phyloP scores from a whole-genome alignment of 2,329 filamentous ascomycete species.

The Neofusicoccum ribis region DNA sequence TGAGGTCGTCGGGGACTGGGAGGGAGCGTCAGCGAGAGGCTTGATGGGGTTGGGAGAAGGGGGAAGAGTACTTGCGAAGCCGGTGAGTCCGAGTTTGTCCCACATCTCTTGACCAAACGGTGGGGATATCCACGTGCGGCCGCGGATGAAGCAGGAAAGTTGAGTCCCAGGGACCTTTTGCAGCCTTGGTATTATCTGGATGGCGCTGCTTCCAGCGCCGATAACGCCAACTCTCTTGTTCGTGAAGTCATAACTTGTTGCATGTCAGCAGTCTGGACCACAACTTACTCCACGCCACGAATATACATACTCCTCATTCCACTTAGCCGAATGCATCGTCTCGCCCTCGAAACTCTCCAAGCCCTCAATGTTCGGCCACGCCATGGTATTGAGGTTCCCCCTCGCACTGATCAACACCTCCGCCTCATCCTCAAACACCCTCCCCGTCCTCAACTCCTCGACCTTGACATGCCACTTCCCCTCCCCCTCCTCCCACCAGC shows the following conservation, averaged over 20 bases:
- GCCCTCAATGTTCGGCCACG: slow-evolving; percentile 37
- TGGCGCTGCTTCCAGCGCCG: slow-evolving; percentile 39
- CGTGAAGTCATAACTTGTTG: slow-evolving; percentile 31
- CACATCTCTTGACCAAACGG: slow-evolving; percentile 32
- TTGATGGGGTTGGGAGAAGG: not conserved
- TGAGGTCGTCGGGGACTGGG: slow-evolving; percentile 28
- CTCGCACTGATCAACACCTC: slow-evolving; percentile 36
- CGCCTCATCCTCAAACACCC: slow-evolving; percentile 28
- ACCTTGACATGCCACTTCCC: slow-evolving; percentile 40
- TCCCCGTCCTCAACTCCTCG: slow-evolving; percentile 33
- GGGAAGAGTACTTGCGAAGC: slow-evolving; percentile 22
- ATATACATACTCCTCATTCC: slow-evolving; percentile 34
- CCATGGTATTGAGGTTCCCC: slow-evolving; percentile 33
- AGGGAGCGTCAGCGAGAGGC: not conserved
- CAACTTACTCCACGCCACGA: not conserved
- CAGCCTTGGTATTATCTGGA: slow-evolving; percentile 43
- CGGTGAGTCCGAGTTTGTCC: slow-evolving; percentile 37
- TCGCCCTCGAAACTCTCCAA: slow-evolving; percentile 34
- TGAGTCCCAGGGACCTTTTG: slow-evolving; percentile 36
- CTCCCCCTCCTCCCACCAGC: slow-evolving; percentile 34
- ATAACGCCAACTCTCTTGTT: slow-evolving; percentile 38
- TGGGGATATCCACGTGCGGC: slow-evolving; percentile 39
- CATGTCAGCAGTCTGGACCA: not conserved
- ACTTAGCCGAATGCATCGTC: slow-evolving; percentile 37
- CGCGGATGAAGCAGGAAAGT: slow-evolving; percentile 34